Evolutionary conservation across 176 grass and related monocot species (phyloP), one percentile per base, ranked within the genome.

Genomic region (Cymbopogon citratus): DNA sequence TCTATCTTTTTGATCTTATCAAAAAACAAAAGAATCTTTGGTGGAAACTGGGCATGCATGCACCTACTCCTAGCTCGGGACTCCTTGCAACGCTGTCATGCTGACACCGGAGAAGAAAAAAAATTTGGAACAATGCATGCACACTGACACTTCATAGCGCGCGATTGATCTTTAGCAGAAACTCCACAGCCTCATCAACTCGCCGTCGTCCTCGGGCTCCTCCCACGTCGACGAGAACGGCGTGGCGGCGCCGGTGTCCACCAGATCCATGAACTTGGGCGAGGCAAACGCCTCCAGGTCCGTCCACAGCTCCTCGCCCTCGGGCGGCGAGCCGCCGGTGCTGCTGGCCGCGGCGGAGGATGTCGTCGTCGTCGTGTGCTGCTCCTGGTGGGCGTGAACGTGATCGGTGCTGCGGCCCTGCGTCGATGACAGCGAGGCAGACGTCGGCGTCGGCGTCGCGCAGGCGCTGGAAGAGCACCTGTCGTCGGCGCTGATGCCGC

Each of bases 151-250:
- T 26, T 44, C 35, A 18, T n/a, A 39, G 51, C 31, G 31, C 31
- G 31, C 31, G 21, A n/a, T 69, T 54, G 44, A 68, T 38, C 63
- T 74, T 29, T 33, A 89, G 83, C 78, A 89, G 83, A 89, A 89
- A 79, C 78, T 89, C 87, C 87, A 89, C n/a, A 89, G 46, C 83
- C 87, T 81, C 66, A 89, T 89, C 16, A 89, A 3, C 59, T 89
- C 87, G 59, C 83, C 87, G 9, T 59, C 87, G 73, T 89, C 87
- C 78, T 89, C 87, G 66, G 87, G 83, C 26, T 89, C 87, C 66
- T 89, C 87, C 87, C 87, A 89, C 45, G 78, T 4, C 46, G 73
- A 78, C 16, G 61, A 77, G 36, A 81, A 77, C 45, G 83, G 74
- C 57, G 73, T 57, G 45, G 73, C 56, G 45, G 66, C 56, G n/a